phyloP scores from a whole-genome alignment of 108 stramenopile genomes.

The Cyclotella atomus region DNA sequence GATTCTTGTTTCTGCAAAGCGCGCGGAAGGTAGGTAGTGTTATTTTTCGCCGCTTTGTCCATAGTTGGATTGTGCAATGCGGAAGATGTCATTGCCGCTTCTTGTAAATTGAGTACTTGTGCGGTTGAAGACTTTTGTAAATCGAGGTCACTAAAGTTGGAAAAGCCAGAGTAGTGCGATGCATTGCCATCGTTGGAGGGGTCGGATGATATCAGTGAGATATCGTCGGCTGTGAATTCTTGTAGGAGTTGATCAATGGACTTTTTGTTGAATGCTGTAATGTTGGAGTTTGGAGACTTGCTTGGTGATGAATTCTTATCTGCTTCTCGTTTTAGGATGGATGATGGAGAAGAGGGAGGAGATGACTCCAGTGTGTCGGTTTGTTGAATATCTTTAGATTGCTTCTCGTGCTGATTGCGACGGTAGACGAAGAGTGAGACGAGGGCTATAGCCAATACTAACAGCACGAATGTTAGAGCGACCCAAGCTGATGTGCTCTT shows the following conservation, averaged over 20 bases:
- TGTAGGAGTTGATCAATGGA: conserved; percentile 5
- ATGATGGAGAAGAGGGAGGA: neutral
- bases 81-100: neutral
- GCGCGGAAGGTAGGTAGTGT: neutral
- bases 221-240: conserved; percentile 6
- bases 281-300: neutral
- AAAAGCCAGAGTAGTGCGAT: neutral
- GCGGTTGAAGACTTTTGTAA: neutral
- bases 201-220: neutral
- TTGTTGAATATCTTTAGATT: neutral
- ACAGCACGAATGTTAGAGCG: neutral
- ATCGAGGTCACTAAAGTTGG: neutral
- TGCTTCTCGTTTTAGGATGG: neutral
- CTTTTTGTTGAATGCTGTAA: neutral
- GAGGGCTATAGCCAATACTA: neutral
- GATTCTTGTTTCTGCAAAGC: conserved; percentile 5
- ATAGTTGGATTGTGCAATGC: neutral
- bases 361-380: neutral
- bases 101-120: neutral
- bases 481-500: neutral
- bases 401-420: neutral
- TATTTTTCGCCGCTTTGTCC: neutral
- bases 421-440: neutral
- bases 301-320: no score
- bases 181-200: neutral